Conservation (phyloP, 495 filamentous ascomycete genomes). For the Aspergillus nanangensis region DNA sequence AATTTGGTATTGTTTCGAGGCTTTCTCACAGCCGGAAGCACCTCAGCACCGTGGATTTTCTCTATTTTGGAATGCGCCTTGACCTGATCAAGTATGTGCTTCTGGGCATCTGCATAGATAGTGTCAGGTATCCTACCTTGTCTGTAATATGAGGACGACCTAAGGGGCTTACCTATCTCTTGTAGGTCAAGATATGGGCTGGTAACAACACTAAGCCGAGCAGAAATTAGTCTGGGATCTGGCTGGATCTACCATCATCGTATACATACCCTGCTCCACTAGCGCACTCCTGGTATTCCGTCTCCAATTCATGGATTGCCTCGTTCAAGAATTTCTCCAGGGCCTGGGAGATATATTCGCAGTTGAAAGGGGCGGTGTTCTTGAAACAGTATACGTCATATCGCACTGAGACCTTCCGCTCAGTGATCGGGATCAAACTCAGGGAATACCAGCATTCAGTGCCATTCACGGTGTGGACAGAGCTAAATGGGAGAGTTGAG, state of each 20-base stretch:
- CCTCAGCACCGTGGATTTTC: conserved; percentile 14
- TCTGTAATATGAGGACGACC: not conserved
- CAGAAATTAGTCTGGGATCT: too few relatives aligned
- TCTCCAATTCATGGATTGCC: conserved; percentile 6
- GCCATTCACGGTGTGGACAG: conserved; percentile 9
- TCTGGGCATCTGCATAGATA: conserved; percentile 2
- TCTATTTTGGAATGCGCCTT: conserved; percentile 30
- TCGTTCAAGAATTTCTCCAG: conserved; percentile 1
- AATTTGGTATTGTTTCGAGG: conserved; percentile 26
- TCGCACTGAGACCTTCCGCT: conserved; percentile 15
- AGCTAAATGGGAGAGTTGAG: conserved; percentile 14
- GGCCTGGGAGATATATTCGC: not conserved
- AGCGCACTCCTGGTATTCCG: conserved; percentile 3
- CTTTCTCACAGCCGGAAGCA: conserved; percentile 28
- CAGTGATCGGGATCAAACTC: conserved; percentile 14
- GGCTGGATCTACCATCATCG: too few relatives aligned
- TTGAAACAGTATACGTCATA: conserved; percentile 16
- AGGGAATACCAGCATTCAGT: conserved; percentile 14
- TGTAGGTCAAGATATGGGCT: too few relatives aligned
- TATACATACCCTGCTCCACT: not conserved
- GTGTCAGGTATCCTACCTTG: too few relatives aligned
- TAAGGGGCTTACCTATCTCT: too few relatives aligned
- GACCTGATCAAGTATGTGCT: conserved; percentile 15
- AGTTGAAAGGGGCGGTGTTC: not conserved
- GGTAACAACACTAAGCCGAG: too few relatives aligned